Evolutionary conservation across 2,329 filamentous ascomycete genomes (phyloP).

Genomic region (Triangularia verruculosa): DNA sequence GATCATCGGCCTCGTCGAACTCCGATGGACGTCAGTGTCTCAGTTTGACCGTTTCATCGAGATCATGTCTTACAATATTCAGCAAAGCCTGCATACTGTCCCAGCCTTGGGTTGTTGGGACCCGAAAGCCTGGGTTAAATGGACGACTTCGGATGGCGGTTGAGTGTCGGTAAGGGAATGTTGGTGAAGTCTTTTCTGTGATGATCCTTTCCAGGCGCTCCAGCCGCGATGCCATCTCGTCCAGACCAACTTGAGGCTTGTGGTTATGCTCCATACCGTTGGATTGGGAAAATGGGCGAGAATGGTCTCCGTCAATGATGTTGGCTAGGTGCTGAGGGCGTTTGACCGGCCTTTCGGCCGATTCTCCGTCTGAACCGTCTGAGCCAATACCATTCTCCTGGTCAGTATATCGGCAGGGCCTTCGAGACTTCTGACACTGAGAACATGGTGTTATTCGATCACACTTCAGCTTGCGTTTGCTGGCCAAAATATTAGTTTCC

Average conservation of each 20-base stretch:
- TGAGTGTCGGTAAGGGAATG: constrained; percentile 29
- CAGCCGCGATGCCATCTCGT: constrained; percentile 49
- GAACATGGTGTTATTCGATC: constrained; percentile 55
- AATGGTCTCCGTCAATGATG: constrained; percentile 18
- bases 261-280: background rate
- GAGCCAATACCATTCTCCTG: constrained; percentile 49
- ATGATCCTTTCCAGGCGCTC: constrained; percentile 54
- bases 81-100: constrained; percentile 52
- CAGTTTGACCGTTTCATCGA: background rate
- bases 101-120: constrained; percentile 45
- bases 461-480: constrained; percentile 55
- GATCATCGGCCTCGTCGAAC: constrained; percentile 54
- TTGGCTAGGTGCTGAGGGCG: constrained; percentile 22
- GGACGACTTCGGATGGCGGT: constrained; percentile 49
- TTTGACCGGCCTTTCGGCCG: constrained; percentile 30
- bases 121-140: constrained; percentile 47
- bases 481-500: constrained; percentile 5
- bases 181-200: constrained; percentile 40
- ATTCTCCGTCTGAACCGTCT: constrained; percentile 35
- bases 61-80: constrained; percentile 43
- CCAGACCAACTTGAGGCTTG: constrained; percentile 31
- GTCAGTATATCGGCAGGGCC: constrained; percentile 51
- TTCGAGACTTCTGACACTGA: constrained; percentile 57
- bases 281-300: background rate
- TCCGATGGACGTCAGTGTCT: constrained; percentile 28